A percentile compares a stretch with the other conserved stretches of the same genome.
phyloP scores from a whole-genome alignment of 306 rosid species.

The Chamaecrista fasciculata region DNA sequence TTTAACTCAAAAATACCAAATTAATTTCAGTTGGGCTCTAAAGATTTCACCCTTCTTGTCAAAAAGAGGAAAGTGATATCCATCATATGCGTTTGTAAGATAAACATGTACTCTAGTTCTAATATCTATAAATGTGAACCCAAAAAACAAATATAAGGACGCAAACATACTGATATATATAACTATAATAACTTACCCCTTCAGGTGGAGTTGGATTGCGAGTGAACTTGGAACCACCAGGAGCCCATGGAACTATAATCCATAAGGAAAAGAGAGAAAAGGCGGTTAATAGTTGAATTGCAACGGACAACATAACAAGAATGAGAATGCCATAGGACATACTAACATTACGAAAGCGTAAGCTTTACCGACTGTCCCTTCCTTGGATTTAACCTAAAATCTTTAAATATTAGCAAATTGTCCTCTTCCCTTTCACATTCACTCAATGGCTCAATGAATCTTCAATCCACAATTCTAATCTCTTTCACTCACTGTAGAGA shows the following conservation, averaged over 20 bases:
- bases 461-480: background rate
- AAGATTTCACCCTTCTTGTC: background rate
- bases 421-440: background rate
- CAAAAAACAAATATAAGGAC: background rate
- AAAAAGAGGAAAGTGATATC: background rate
- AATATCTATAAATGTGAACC: background rate
- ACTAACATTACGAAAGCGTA: background rate
- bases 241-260: conserved; percentile 94
- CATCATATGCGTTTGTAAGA: conserved; percentile 2
- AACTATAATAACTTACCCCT: conserved; percentile 62
- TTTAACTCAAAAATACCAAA: background rate
- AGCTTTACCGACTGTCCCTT: background rate
- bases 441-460: background rate
- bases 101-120: background rate
- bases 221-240: conserved; percentile 92
- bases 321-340: background rate
- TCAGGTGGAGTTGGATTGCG: conserved; percentile 91
- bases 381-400: background rate
- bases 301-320: background rate
- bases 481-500: background rate
- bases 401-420: background rate
- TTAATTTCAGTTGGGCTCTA: background rate
- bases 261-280: conserved; percentile 26
- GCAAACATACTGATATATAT: background rate
- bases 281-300: conserved; percentile 14